Evolutionary conservation across 2,329 filamentous ascomycete genomes (phyloP).

Genomic region (Aspergillus brasiliensis): DNA sequence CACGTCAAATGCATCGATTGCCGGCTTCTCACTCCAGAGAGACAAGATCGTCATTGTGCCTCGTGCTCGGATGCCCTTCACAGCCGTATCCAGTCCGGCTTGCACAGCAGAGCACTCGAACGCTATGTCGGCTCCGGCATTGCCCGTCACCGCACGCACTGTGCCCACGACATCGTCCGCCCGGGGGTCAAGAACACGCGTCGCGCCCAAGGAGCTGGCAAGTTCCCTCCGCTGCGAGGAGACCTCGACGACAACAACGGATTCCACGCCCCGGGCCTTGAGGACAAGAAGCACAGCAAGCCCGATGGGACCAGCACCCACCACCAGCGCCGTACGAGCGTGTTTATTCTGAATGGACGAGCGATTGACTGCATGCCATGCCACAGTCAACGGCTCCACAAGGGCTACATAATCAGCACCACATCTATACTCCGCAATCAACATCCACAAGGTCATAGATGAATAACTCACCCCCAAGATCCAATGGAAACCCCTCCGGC

Average conservation of each 20-base stretch:
- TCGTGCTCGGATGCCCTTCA: slow-evolving; percentile 53
- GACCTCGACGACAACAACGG: slow-evolving; percentile 62
- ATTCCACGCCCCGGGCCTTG: slow-evolving; percentile 53
- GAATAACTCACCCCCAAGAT: slow-evolving; percentile 23
- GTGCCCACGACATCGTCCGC: slow-evolving; percentile 50
- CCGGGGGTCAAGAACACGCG: slow-evolving; percentile 55
- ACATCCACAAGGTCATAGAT: not conserved
- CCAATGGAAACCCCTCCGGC: slow-evolving; percentile 25
- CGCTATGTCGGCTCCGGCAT: slow-evolving; percentile 55
- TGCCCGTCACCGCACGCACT: slow-evolving; percentile 51
- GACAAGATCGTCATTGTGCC: slow-evolving; percentile 65
- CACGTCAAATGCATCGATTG: slow-evolving; percentile 56
- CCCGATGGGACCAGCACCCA: slow-evolving; percentile 65
- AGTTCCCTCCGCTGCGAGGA: slow-evolving; percentile 55
- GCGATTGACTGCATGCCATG: slow-evolving; percentile 63
- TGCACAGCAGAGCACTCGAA: slow-evolving; percentile 67
- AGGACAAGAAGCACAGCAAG: slow-evolving; percentile 62
- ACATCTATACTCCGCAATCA: not conserved
- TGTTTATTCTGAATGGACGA: slow-evolving; percentile 41
- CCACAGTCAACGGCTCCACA: slow-evolving; percentile 64
- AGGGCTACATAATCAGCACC: slow-evolving; percentile 46
- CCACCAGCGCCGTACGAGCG: slow-evolving; percentile 54
- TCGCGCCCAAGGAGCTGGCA: slow-evolving; percentile 58
- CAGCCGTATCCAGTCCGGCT: slow-evolving; percentile 50
- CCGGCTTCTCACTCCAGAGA: slow-evolving; percentile 61